Conservation (phyloP, 1,139 yeast species). For the Candida tropicalis region DNA sequence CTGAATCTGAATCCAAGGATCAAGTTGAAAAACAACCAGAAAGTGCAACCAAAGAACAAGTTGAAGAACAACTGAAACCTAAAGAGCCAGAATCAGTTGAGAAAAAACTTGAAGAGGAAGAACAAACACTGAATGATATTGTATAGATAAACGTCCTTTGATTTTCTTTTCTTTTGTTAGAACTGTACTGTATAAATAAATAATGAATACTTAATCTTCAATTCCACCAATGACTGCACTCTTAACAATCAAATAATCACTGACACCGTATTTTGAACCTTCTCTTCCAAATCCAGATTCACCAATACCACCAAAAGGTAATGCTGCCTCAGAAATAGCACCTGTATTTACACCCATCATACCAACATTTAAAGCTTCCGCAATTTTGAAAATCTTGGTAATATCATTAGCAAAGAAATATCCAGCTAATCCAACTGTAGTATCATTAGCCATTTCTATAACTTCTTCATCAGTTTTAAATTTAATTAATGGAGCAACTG, state of each 20-base stretch:
- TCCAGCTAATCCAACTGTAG: constrained; percentile 51
- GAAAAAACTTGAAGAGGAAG: no score
- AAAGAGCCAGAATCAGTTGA: no score
- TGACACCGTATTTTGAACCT: constrained; percentile 47
- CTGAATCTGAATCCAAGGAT: no score
- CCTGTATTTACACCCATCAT: constrained; percentile 53
- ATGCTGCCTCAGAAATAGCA: constrained; percentile 45
- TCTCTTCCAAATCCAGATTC: constrained; percentile 53
- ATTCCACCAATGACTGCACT: constrained; percentile 27
- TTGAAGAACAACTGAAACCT: no score
- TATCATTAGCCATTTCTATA: constrained; percentile 65
- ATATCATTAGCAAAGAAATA: constrained; percentile 47
- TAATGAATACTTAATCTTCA: no score
- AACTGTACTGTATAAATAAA: constrained; percentile 1
- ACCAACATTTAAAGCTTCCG: constrained; percentile 47
- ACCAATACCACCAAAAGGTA: constrained; percentile 51
- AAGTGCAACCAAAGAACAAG: no score
- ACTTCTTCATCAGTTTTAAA: constrained; percentile 73
- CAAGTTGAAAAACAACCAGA: no score
- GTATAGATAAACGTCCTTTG: no score
- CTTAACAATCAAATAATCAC: constrained; percentile 41
- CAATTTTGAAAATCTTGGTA: constrained; percentile 55
- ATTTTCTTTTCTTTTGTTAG: no score
- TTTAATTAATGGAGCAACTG: constrained; percentile 76
- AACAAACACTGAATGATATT: no score